These are phyloP conservation scores for Warburgia ugandensis DNA, from an alignment of 164 flowering plant genomes.

Conservation along the genomic window DNA sequence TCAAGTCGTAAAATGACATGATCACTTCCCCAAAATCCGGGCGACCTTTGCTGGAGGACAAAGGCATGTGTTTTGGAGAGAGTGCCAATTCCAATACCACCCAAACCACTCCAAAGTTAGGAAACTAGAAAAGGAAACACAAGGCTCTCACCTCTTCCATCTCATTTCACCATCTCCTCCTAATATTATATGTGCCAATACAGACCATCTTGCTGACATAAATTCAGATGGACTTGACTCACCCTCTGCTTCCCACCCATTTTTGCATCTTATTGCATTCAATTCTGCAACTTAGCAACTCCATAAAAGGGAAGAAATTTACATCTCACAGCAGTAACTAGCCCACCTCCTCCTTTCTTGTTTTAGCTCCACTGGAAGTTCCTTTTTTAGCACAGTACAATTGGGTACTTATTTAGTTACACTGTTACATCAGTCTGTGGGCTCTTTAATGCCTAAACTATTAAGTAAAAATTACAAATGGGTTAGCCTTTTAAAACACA, in stretches of 20 bases:
- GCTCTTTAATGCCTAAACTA: background rate
- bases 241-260: background rate
- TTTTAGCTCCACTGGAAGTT: background rate
- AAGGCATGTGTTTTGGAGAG: constrained; percentile 33
- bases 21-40: constrained; percentile 54
- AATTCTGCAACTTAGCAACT: background rate
- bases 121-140: constrained; percentile 4
- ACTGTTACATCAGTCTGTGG: too few relatives aligned
- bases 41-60: constrained; percentile 24
- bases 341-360: background rate
- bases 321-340: background rate
- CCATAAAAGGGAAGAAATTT: background rate
- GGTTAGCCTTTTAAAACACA: background rate
- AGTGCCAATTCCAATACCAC: constrained; percentile 33
- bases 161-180: background rate
- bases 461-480: background rate
- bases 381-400: background rate
- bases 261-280: background rate
- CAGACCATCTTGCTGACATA: constrained; percentile 23
- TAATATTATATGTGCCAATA: constrained; percentile 1
- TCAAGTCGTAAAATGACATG: constrained; percentile 21
- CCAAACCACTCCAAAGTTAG: constrained; percentile 11
- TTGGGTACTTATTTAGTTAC: background rate
- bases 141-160: constrained; percentile 10
- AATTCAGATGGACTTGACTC: constrained; percentile 21